Evolutionary conservation across 2,329 filamentous ascomycete genomes (phyloP), one percentile per base, ranked within the genome.

Genomic region (Ambrosiella cleistominuta): DNA sequence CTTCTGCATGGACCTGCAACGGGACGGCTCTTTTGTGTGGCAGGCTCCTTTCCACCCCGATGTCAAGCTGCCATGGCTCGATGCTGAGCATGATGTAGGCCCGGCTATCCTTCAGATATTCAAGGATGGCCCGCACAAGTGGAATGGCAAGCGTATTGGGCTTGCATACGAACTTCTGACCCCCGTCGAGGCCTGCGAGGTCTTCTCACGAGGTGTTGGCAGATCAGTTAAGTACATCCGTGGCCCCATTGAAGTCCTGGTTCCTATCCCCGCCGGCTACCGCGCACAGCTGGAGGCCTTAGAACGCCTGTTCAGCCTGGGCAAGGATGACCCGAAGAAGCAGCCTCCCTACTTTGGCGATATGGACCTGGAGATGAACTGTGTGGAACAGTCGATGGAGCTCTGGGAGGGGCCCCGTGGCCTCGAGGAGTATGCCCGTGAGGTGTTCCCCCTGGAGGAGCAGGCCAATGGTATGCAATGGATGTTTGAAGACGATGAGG

Each of bases 51-150:
- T 97, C 69, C 87, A 95, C 65, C 86, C 88, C 1, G 80, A 95
- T 64, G 85, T 85, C 60, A 88, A 88, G 62, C 76, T 98, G 42
- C 93, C 93, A 0, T 98, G 91, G 89, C 75, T 98, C 44, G 93
- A 98, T 66, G 89, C 90, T 3, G 93, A 97, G 70, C 91, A 97
- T 66, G 93, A 98, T 65, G 85, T 96, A 49, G 93, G 93, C 3
- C 89, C 93, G 1, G 88, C 91, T 1, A 81, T 97, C 52, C 74
- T 95, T 58, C 91, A 97, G 68, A 83, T 97, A 58, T 91, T 97
- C 76, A 97, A 96, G 70, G 90, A 97, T 68, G 91, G 91, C 1
- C 79, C 86, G 4, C 75, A 78, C 63, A 89, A 88, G 69, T 97
- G 91, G 90, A 83, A 84, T n/a, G 75, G 74, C 56, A 73, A 77